These are phyloP conservation scores for Buxus sempervirens DNA, from an alignment of 164 flowering plant species.

Conservation along the genomic window DNA sequence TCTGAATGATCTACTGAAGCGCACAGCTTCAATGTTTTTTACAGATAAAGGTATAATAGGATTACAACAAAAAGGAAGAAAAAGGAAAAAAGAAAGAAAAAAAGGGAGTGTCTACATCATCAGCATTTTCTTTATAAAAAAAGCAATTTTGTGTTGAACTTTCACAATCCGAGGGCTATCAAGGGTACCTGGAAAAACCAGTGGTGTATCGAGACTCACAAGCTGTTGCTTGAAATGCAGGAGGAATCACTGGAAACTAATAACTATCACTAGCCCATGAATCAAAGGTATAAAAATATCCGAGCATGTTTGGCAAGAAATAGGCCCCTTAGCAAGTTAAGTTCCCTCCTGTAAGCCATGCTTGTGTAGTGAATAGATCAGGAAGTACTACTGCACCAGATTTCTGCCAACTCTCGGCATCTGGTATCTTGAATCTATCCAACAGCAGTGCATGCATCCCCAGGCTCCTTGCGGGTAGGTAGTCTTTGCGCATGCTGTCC, in stretches of 20 bases:
- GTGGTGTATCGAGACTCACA: no score
- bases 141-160: no score
- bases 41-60: no score
- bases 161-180: no score
- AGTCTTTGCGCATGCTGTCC: constrained; percentile 85
- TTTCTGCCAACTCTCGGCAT: constrained; percentile 68
- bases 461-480: constrained; percentile 60
- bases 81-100: no score
- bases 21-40: no score
- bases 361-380: constrained; percentile 58
- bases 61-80: no score
- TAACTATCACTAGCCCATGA: background rate
- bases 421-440: constrained; percentile 77
- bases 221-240: no score
- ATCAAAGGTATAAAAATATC: background rate
- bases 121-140: no score
- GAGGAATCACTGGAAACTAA: background rate
- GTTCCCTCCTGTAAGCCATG: constrained; percentile 46
- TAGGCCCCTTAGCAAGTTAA: background rate
- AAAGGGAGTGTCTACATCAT: no score
- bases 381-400: constrained; percentile 77
- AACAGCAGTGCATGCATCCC: constrained; percentile 84
- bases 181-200: no score
- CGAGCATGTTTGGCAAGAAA: background rate
- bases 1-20: no score